Conservation (phyloP, 495 filamentous ascomycete species). For the Aspergillus mulundensis region DNA sequence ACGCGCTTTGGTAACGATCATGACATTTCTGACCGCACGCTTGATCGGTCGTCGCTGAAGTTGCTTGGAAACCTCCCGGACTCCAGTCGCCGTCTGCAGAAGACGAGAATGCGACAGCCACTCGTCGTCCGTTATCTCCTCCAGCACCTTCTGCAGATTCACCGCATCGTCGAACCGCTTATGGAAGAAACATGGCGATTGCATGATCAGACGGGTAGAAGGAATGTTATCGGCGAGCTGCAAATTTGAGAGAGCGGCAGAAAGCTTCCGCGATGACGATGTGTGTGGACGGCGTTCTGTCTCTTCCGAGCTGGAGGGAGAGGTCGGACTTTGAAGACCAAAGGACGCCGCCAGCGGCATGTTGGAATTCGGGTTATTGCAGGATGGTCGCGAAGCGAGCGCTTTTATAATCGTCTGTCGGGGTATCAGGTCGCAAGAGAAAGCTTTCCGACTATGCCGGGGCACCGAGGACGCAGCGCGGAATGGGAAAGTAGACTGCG, state of each 20-base stretch:
- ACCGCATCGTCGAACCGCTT: conserved; percentile 93
- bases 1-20: conserved; percentile 95
- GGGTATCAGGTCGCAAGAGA: conserved; percentile 69
- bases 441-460: conserved; percentile 56
- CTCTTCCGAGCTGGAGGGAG: conserved; percentile 32
- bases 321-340: conserved; percentile 32
- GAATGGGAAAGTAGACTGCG: conserved; percentile 28
- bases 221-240: conserved; percentile 51
- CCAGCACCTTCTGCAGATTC: conserved; percentile 89
- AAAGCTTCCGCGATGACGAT: conserved; percentile 58
- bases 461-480: conserved; percentile 37
- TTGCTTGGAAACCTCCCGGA: conserved; percentile 92
- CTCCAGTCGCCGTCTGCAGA: conserved; percentile 89
- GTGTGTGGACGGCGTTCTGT: conserved; percentile 44
- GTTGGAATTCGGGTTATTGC: conserved; percentile 51
- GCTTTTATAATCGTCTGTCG: conserved; percentile 86
- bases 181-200: conserved; percentile 96
- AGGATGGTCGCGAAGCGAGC: conserved; percentile 66
- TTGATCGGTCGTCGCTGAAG: conserved; percentile 84
- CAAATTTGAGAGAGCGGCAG: conserved; percentile 60
- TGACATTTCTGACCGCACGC: conserved; percentile 80
- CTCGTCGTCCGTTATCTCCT: conserved; percentile 87
- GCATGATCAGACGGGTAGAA: conserved; percentile 60
- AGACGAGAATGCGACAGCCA: conserved; percentile 87
- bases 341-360: conserved; percentile 49